These are phyloP conservation scores for Nakazawaea ernobii DNA, from an alignment of 805 yeast genomes.

Conservation along the genomic window DNA sequence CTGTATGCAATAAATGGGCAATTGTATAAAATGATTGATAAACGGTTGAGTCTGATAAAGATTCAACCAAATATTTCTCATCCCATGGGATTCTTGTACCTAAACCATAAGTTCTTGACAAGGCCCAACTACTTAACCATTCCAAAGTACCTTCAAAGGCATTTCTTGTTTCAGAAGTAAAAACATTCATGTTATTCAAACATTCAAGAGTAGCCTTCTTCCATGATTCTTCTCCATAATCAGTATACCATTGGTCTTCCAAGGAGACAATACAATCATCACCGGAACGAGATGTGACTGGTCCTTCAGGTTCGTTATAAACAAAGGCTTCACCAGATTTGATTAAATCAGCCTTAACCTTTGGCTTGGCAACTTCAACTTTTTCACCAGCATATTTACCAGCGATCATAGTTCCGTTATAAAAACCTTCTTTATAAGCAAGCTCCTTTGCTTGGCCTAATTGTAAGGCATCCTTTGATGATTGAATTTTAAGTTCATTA, in stretches of 20 bases:
- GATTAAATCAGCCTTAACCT: constrained; percentile 77
- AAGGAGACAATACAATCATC: constrained; percentile 94
- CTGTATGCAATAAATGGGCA: constrained; percentile 78
- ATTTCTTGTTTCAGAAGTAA: constrained; percentile 75
- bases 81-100: constrained; percentile 98
- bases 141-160: constrained; percentile 92
- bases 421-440: constrained; percentile 95
- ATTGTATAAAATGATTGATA: constrained; percentile 95
- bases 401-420: constrained; percentile 74
- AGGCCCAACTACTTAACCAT: constrained; percentile 98
- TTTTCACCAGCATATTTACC: constrained; percentile 86
- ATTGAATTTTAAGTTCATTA: constrained; percentile 82
- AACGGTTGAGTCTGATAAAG: constrained; percentile 91
- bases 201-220: constrained; percentile 75
- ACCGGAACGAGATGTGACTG: constrained; percentile 90
- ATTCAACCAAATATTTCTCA: constrained; percentile 85
- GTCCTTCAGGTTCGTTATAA: constrained; percentile 91
- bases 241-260: constrained; percentile 98
- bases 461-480: constrained; percentile 86
- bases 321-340: constrained; percentile 76
- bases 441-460: constrained; percentile 89
- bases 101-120: constrained; percentile 92
- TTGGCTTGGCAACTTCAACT: constrained; percentile 87
- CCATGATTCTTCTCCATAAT: constrained; percentile 95
- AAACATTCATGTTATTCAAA: constrained; percentile 69